Evolutionary conservation across 2,329 filamentous ascomycete species (phyloP).

Genomic region (Talaromyces rugulosus): DNA sequence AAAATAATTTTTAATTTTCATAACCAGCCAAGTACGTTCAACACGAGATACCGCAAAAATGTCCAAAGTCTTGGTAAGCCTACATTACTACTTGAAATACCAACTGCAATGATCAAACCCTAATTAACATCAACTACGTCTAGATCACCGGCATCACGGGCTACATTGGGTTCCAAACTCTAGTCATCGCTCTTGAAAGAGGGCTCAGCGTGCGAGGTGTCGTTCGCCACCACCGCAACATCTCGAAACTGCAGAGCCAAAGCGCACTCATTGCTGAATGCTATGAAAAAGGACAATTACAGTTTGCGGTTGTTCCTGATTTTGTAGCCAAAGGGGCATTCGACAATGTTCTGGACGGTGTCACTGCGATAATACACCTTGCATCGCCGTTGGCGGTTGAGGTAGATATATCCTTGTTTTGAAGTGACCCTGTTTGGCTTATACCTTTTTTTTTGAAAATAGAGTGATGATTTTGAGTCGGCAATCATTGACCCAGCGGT

Average conservation of each 20-base stretch:
- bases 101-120: no score
- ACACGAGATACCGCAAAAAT: not conserved
- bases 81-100: no score
- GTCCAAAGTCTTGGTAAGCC: not conserved
- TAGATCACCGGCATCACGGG: constrained; percentile 19
- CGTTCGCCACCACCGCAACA: constrained; percentile 17
- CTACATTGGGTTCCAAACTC: constrained; percentile 21
- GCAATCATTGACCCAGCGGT: not conserved
- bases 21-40: no score
- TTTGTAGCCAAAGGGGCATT: not conserved
- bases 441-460: not conserved
- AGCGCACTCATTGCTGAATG: not conserved
- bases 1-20: no score
- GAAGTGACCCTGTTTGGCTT: not conserved
- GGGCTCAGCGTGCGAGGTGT: constrained; percentile 23
- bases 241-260: not conserved
- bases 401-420: not conserved
- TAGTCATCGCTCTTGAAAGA: constrained; percentile 19
- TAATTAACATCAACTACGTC: not conserved
- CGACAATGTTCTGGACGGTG: not conserved
- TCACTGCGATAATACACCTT: constrained; percentile 1
- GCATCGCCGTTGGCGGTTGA: constrained; percentile 1
- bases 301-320: constrained; percentile 2
- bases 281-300: not conserved
- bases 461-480: constrained; percentile 2